A percentile compares a stretch with the other conserved stretches of the same genome.
Evolutionary conservation across 164 flowering plant genomes (phyloP).

Genomic region (Magnolia officinalis): DNA sequence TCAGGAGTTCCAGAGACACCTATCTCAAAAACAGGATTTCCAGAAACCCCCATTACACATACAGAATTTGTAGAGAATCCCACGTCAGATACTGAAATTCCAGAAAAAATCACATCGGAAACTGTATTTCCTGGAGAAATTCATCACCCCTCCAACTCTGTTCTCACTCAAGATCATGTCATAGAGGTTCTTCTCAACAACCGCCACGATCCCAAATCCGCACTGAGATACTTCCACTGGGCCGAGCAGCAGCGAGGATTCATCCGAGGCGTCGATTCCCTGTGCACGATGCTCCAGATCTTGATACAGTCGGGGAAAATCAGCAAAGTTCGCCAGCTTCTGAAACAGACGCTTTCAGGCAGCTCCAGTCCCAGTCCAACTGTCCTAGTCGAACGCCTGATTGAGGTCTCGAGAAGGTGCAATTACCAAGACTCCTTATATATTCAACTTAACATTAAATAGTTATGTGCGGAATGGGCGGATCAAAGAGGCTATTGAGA

Average conservation of each 20-base stretch:
- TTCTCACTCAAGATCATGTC: slow-evolving; percentile 21
- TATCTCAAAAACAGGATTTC: not conserved
- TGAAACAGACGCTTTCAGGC: slow-evolving; percentile 27
- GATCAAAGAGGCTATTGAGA: slow-evolving; percentile 43
- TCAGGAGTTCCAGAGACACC: not conserved
- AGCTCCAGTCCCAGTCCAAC: slow-evolving; percentile 20
- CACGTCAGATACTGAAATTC: not conserved
- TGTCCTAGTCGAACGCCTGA: slow-evolving; percentile 30
- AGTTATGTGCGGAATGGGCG: slow-evolving; percentile 35
- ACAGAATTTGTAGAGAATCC: not conserved
- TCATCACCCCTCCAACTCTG: not conserved
- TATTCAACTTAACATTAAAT: slow-evolving; percentile 45
- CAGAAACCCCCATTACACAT: not conserved
- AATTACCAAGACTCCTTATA: slow-evolving; percentile 20
- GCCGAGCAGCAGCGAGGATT: slow-evolving; percentile 33
- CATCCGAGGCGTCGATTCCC: slow-evolving; percentile 26
- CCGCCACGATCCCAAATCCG: slow-evolving; percentile 34
- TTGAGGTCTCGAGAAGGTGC: slow-evolving; percentile 33
- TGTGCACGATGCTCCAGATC: slow-evolving; percentile 55
- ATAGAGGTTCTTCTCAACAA: slow-evolving; percentile 35
- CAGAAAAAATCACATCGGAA: slow-evolving; percentile 3
- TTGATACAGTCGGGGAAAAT: slow-evolving; percentile 17
- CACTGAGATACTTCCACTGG: slow-evolving; percentile 34
- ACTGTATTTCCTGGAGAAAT: not conserved
- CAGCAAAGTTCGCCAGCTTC: slow-evolving; percentile 19